Percentiles rank a stretch among this genome's conserved stretches.
phyloP scores from a whole-genome alignment of 352 stramenopile genomes.

The Pythium rishiriense region DNA sequence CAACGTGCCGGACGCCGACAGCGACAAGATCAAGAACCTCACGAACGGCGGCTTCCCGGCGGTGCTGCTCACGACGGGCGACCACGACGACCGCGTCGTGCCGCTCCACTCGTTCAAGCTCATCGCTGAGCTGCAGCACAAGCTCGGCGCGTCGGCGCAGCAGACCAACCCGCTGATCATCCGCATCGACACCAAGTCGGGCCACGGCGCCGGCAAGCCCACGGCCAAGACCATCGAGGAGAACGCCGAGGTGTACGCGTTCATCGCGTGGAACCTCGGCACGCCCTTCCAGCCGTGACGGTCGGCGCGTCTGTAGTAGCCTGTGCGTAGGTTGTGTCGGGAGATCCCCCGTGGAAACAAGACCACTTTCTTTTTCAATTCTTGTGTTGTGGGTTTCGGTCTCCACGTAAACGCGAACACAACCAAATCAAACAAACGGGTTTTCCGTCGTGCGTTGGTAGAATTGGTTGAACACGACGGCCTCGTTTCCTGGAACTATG shows the following conservation, averaged over 20 bases:
- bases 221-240: constrained; percentile 90
- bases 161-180: constrained; percentile 89
- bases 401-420: too few relatives aligned
- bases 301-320: not conserved
- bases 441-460: too few relatives aligned
- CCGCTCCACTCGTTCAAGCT: constrained; percentile 92
- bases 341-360: not conserved
- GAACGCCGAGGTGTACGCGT: constrained; percentile 82
- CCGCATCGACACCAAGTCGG: constrained; percentile 88
- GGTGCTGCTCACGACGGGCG: constrained; percentile 83
- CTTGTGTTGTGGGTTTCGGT: too few relatives aligned
- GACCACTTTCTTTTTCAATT: not conserved
- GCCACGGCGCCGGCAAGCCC: constrained; percentile 88
- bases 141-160: constrained; percentile 48
- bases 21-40: constrained; percentile 48
- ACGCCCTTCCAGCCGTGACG: constrained; percentile 45
- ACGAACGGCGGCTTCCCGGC: constrained; percentile 72
- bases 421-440: too few relatives aligned
- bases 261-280: constrained; percentile 76
- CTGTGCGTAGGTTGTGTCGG: not conserved
- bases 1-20: constrained; percentile 75
- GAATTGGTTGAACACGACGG: too few relatives aligned
- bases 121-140: constrained; percentile 83
- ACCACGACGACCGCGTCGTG: constrained; percentile 91
- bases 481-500: too few relatives aligned